Base-by-base conservation (phyloP, 805 yeast species). In the Ogataea degrootiae region DNA sequence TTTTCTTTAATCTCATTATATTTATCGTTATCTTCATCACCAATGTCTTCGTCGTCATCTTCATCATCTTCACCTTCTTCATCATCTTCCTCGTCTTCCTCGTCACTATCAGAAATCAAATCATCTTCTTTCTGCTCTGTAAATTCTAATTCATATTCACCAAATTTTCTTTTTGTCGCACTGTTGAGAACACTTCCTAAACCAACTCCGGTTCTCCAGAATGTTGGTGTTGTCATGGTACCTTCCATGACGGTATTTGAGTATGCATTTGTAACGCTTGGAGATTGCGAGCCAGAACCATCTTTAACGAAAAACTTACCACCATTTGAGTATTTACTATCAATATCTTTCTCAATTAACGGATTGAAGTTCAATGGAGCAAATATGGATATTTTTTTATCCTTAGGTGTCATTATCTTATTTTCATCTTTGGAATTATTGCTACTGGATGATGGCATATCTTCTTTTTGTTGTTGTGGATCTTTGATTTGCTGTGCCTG, bases 311-410 rank as follows among this genome's bases (percentile, higher is more conserved):
- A 90, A 61, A 87, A 92, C 59, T 91, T 86, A 2, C 99, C 99
- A 6, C 99, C 99, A 53, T 76, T 76, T 12, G 84, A 83, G 58
- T 92, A 92, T 59, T 92, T 92, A 47, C 86, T 81, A 61, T 92
- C 98, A 37, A 92, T 82, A 48, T 78, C 81, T 41, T 79, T 76
- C 47, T 81, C 82, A 46, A 88, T 85, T 17, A 84, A 76, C 0
- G 96, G 96, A 57, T 87, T 85, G 67, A 90, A 91, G 38, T 77
- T 74, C 38, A 90, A 70, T 0, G 96, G 96, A 0, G 96, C 87
- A 65, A 89, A 91, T 0, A 84, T 80, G 39, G 96, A 87, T 47
- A 69, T 77, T 21, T 49, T 55, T 1, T 48, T 26, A 11, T 69
- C 76, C 38, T 61, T 72, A n/a, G 78, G 76, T 0, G 79, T 55